Percentiles rank a stretch among this genome's conserved stretches.
Conservation (phyloP, 106 monocot species). For the Allium cepa region DNA sequence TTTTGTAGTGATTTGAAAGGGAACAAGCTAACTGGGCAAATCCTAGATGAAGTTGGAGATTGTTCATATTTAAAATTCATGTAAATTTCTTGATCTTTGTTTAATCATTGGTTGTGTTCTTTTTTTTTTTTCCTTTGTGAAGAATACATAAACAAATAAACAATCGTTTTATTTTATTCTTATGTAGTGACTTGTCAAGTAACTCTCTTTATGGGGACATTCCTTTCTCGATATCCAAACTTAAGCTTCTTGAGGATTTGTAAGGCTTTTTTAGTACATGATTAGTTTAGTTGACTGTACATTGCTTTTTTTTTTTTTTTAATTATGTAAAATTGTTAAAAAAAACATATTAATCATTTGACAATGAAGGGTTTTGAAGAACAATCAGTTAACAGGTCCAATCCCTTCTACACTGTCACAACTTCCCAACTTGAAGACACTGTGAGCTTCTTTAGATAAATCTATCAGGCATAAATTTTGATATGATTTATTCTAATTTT, state of each 20-base stretch:
- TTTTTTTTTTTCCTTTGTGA: background rate
- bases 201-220: constrained; percentile 80
- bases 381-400: constrained; percentile 74
- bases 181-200: constrained; percentile 67
- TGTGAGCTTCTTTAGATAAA: constrained; percentile 38
- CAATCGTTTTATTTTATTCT: background rate
- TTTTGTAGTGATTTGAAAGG: constrained; percentile 80
- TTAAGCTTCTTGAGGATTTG: constrained; percentile 88
- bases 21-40: constrained; percentile 72
- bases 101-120: background rate
- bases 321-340: too few species aligned
- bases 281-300: background rate
- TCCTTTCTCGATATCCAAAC: constrained; percentile 90
- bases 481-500: background rate
- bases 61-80: constrained; percentile 78
- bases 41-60: constrained; percentile 93
- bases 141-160: too few species aligned
- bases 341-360: background rate
- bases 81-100: constrained; percentile 22
- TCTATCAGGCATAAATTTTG: background rate
- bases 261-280: constrained; percentile 10
- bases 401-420: constrained; percentile 93
- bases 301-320: background rate
- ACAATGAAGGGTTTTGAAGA: constrained; percentile 60
- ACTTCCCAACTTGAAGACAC: constrained; percentile 81